These are phyloP conservation scores for Aspergillus aculeatus DNA, from an alignment of 2,329 filamentous ascomycete genomes.

Conservation along the genomic window DNA sequence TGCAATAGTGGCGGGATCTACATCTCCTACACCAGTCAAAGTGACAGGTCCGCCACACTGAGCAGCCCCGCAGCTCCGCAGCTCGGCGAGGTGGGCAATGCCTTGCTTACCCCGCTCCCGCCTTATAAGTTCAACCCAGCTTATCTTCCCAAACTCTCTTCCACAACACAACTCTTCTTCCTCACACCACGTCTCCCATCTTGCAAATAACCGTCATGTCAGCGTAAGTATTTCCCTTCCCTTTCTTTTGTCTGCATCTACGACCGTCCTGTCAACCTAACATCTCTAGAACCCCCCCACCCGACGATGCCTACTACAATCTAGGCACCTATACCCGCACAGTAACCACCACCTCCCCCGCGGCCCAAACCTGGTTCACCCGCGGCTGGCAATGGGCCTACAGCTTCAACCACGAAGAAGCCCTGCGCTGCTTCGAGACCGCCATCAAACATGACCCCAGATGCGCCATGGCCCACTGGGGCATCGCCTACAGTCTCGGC, in stretches of 20 bases:
- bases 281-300: background rate
- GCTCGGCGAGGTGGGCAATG: no score
- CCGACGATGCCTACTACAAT: conserved; percentile 26
- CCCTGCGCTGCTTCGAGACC: conserved; percentile 29
- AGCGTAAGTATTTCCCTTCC: background rate
- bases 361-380: conserved; percentile 41
- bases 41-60: no score
- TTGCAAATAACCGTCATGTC: background rate
- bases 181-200: no score
- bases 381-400: conserved; percentile 42
- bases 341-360: conserved; percentile 30
- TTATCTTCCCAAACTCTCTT: no score
- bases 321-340: conserved; percentile 37
- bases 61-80: no score
- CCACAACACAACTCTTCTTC: no score
- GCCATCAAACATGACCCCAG: conserved; percentile 26
- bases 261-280: no score
- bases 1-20: no score
- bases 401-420: conserved; percentile 38
- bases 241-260: no score
- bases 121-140: no score
- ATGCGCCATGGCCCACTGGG: conserved; percentile 38
- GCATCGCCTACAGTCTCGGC: conserved; percentile 60
- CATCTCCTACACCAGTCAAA: no score
- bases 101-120: no score